phyloP scores from a whole-genome alignment of 495 filamentous ascomycete genomes.

The Annulohypoxylon bovei region DNA sequence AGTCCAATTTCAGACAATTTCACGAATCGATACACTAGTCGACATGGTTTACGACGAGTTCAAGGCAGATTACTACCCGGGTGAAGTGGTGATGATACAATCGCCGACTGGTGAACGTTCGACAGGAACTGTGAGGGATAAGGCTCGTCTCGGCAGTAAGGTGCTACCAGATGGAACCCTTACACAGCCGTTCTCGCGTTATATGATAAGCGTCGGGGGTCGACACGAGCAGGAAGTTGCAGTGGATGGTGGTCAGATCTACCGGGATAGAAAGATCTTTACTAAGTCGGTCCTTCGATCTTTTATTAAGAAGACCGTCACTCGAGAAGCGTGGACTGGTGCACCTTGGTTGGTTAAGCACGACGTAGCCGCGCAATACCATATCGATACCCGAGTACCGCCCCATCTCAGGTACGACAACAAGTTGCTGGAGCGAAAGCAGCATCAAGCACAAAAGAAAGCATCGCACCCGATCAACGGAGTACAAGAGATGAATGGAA shows the following conservation, averaged over 20 bases:
- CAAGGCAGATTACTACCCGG: constrained; percentile 92
- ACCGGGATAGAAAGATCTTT: constrained; percentile 89
- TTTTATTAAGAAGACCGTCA: constrained; percentile 94
- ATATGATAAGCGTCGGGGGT: constrained; percentile 79
- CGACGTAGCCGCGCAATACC: constrained; percentile 81
- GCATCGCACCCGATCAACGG: constrained; percentile 56
- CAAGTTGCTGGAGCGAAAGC: constrained; percentile 81
- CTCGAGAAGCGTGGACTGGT: constrained; percentile 89
- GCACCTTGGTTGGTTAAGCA: constrained; percentile 96
- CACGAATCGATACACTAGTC: constrained; percentile 89
- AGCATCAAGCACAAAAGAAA: constrained; percentile 72
- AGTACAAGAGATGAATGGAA: constrained; percentile 53
- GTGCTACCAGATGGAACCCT: constrained; percentile 70
- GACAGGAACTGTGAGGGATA: constrained; percentile 84
- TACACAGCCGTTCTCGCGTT: constrained; percentile 75
- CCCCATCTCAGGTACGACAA: constrained; percentile 81
- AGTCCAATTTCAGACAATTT: constrained; percentile 90
- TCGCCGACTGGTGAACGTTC: constrained; percentile 74
- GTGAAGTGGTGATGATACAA: constrained; percentile 82
- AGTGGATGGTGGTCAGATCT: constrained; percentile 83
- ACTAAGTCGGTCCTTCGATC: constrained; percentile 93
- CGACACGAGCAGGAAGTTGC: constrained; percentile 77
- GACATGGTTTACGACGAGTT: constrained; percentile 78
- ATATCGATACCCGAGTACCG: constrained; percentile 85
- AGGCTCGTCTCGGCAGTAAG: constrained; percentile 75